Evolutionary conservation across 1,284 basidiomycete genomes (phyloP).

Genomic region (Taiwanofungus camphoratus): DNA sequence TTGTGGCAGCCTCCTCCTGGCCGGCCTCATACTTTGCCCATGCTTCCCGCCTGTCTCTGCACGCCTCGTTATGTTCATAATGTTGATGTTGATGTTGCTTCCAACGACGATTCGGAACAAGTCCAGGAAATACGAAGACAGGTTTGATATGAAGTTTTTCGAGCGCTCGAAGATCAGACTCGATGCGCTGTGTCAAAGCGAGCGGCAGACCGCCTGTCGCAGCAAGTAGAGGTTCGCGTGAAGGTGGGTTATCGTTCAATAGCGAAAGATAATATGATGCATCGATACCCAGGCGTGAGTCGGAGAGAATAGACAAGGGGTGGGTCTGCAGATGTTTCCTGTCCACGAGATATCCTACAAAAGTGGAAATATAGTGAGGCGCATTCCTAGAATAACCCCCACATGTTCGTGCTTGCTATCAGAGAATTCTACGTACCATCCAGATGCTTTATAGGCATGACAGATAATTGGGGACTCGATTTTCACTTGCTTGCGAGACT

Average conservation of each 20-base stretch:
- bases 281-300: conserved; percentile 96
- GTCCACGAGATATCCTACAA: conserved; percentile 75
- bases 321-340: conserved; percentile 84
- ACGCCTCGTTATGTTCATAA: conserved; percentile 64
- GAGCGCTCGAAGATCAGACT: conserved; percentile 84
- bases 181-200: conserved; percentile 81
- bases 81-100: conserved; percentile 51
- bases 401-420: conserved; percentile 4
- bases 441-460: conserved; percentile 53
- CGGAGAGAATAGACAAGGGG: conserved; percentile 78
- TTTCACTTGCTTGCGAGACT: no score
- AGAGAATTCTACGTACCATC: conserved; percentile 36
- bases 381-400: no score
- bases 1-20: conserved; percentile 81
- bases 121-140: conserved; percentile 93
- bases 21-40: conserved; percentile 90
- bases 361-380: conserved; percentile 9
- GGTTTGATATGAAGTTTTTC: conserved; percentile 94
- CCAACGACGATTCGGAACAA: conserved; percentile 64
- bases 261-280: conserved; percentile 85
- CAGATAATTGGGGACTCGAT: no score
- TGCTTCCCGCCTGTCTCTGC: conserved; percentile 72
- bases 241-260: conserved; percentile 71
- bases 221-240: conserved; percentile 86
- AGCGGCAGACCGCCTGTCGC: conserved; percentile 93